phyloP scores from a whole-genome alignment of 495 filamentous ascomycete species.

The Cercophora sp. region DNA sequence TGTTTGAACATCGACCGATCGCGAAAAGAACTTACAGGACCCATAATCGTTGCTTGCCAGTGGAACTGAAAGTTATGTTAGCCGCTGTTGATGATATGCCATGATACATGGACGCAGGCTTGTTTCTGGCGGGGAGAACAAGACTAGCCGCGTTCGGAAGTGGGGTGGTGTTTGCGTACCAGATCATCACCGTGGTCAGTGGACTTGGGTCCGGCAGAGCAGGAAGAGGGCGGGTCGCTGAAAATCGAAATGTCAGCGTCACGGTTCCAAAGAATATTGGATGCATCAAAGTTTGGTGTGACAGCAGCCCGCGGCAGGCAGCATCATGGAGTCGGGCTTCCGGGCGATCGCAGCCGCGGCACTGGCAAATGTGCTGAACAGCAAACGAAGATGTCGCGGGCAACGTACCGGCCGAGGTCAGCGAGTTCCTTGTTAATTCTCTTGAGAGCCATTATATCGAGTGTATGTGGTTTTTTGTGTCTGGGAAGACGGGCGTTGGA shows the following conservation, averaged over 20 bases:
- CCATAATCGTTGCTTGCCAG: constrained; percentile 99
- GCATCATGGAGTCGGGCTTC: background rate
- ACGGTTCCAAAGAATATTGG: too few relatives aligned
- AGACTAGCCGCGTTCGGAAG: constrained; percentile 21
- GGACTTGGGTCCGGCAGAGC: constrained; percentile 80
- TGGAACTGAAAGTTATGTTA: constrained; percentile 70
- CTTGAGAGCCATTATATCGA: constrained; percentile 87
- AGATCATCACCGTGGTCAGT: constrained; percentile 77
- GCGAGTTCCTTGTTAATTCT: constrained; percentile 99
- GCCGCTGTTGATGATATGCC: constrained; percentile 20
- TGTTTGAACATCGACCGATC: constrained; percentile 1
- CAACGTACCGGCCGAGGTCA: constrained; percentile 92
- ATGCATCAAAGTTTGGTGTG: too few relatives aligned
- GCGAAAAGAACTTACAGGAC: constrained; percentile 71
- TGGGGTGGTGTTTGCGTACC: constrained; percentile 56
- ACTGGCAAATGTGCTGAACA: constrained; percentile 7
- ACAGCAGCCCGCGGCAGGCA: too few relatives aligned
- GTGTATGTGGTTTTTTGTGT: constrained; percentile 34
- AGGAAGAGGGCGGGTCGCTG: constrained; percentile 97
- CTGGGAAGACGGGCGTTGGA: constrained; percentile 13
- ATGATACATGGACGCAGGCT: too few relatives aligned
- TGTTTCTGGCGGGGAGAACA: too few relatives aligned
- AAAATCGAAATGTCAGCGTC: constrained; percentile 39
- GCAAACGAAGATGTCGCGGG: background rate
- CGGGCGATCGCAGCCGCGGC: background rate